phyloP scores from a whole-genome alignment of 805 yeast species.

The Torulaspora quercuum region DNA sequence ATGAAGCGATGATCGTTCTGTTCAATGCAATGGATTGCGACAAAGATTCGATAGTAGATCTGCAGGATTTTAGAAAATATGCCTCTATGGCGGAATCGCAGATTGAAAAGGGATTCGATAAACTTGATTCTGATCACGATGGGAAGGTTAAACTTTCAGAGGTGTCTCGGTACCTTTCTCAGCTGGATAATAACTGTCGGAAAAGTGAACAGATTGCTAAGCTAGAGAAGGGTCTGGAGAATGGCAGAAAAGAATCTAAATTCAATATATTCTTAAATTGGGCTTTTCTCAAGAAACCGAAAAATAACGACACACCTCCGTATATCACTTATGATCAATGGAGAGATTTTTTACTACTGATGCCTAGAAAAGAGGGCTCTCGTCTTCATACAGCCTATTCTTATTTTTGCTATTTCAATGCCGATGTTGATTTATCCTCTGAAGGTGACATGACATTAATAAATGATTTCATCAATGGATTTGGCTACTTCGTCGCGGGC shows the following conservation, averaged over 20 bases:
- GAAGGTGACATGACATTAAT: conserved; percentile 91
- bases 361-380: conserved; percentile 78
- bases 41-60: conserved; percentile 55
- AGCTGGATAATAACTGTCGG: conserved; percentile 40
- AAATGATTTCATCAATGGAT: conserved; percentile 73
- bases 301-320: conserved; percentile 42
- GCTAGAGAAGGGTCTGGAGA: conserved; percentile 4
- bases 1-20: conserved; percentile 54
- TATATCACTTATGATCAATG: conserved; percentile 80
- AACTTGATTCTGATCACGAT: conserved; percentile 67
- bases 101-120: conserved; percentile 62
- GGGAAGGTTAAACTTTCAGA: conserved; percentile 67
- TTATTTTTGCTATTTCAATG: conserved; percentile 55
- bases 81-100: conserved; percentile 66
- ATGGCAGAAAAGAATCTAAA: conserved; percentile 12
- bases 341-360: conserved; percentile 72
- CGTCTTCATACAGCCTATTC: conserved; percentile 76
- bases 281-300: conserved; percentile 27
- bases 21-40: conserved; percentile 59
- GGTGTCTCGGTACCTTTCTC: conserved; percentile 59
- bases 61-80: conserved; percentile 63
- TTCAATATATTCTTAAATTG: conserved; percentile 29
- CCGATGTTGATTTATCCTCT: conserved; percentile 75
- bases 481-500: conserved; percentile 91
- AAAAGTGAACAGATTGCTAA: conserved; percentile 6